These are phyloP conservation scores for Psophocarpus tetragonolobus DNA, from an alignment of 306 rosid genomes.

Conservation along the genomic window DNA sequence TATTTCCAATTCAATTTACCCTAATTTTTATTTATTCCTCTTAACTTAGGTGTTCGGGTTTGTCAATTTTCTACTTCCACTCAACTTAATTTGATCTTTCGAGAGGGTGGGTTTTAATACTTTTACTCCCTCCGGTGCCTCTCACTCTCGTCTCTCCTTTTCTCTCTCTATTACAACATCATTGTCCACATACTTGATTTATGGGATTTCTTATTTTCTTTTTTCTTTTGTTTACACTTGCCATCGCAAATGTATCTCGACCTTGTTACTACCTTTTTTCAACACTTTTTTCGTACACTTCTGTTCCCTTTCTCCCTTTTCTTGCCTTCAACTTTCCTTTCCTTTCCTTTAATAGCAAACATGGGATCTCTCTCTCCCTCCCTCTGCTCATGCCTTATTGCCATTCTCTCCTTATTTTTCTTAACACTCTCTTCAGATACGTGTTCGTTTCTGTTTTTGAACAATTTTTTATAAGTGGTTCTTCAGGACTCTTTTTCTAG, in stretches of 20 bases:
- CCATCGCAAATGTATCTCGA: conserved; percentile 9
- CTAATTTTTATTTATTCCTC: background rate
- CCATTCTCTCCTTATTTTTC: conserved; percentile 21
- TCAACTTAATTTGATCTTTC: no score
- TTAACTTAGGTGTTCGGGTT: background rate
- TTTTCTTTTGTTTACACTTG: conserved; percentile 22
- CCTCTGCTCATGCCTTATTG: conserved; percentile 40
- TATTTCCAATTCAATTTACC: no score
- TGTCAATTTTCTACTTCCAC: no score
- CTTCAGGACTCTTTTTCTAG: background rate
- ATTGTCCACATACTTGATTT: conserved; percentile 29
- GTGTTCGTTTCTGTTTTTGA: background rate
- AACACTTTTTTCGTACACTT: conserved; percentile 23
- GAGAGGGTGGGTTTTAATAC: no score
- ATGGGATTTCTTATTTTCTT: conserved; percentile 14
- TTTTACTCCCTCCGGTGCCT: conserved; percentile 1
- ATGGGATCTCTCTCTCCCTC: background rate
- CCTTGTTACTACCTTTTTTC: conserved; percentile 12
- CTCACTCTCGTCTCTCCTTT: background rate
- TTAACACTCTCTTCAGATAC: background rate
- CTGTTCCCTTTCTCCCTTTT: background rate
- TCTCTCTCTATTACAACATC: conserved; percentile 1
- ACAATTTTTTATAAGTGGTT: background rate
- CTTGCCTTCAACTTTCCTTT: conserved; percentile 18
- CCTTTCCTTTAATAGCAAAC: conserved; percentile 1